Evolutionary conservation across 2,329 filamentous ascomycete species (phyloP), one percentile per base, ranked within the genome.

Genomic region (Anthostomella pinea): DNA sequence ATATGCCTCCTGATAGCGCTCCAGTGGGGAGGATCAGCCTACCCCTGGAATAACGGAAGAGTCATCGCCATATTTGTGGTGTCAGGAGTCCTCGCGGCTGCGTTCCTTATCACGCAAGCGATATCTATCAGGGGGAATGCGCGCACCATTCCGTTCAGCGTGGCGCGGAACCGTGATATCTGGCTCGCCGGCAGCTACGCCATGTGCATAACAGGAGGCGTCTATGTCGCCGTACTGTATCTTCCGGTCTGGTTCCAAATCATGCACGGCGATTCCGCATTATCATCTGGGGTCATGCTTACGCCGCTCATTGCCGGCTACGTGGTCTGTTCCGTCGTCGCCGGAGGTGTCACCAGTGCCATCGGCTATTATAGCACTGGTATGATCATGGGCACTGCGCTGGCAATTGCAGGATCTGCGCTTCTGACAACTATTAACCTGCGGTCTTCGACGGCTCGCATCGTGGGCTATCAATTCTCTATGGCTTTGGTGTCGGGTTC

Each of bases 401-500:
- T 48, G 4, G 27, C 45, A 3, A 37, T 45, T 5, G 38, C 45
- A 3, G 42, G 47, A 9, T 31, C 37, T n/a, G 40, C 42, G 2
- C 21, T 51, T 13, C 34, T 51, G 4, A 43, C 31, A 2, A 48
- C 43, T 3, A 35, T 46, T 3, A 20, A 39, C 9, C 17, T 45
- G n/a, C 16, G 38, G 8, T 33, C 38, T 9, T 16, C 33, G 8
- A 43, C 20, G 9, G 36, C 35, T 21, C 33, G 31, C 5, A 37
- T 43, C 9, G 29, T 51, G 9, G 45, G 48, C 1, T 47, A 45
- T 21, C 41, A 51, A 33, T 11, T 45, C 21, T 45, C 1, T 45
- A 42, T 18, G 48, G 41, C 13, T 47, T 49, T 14, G 48, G 48
- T n/a, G 35, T 45, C 18, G 48, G 48, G 1, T 37, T 47, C 8